A percentile compares a stretch with the other conserved stretches of the same genome.
These are phyloP conservation scores for Phytophthora ohioensis DNA, from an alignment of 352 stramenopile genomes.

Conservation along the genomic window DNA sequence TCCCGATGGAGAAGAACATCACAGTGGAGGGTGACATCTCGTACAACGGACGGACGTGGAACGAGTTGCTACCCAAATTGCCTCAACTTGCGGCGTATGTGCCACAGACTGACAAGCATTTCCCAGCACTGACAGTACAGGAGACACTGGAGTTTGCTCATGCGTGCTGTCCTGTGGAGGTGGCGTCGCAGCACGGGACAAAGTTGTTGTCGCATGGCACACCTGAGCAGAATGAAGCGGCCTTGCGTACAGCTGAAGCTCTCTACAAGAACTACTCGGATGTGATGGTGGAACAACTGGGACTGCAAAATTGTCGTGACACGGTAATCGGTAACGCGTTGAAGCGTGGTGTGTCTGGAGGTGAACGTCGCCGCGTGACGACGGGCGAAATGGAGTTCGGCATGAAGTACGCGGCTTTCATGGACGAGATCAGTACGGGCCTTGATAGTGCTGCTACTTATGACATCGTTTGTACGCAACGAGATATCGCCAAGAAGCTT, in stretches of 20 bases:
- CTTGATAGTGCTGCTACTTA: constrained; percentile 89
- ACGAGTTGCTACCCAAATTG: constrained; percentile 19
- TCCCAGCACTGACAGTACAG: constrained; percentile 34
- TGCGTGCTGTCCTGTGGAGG: constrained; percentile 22
- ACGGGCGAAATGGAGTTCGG: constrained; percentile 46
- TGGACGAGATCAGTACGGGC: constrained; percentile 92
- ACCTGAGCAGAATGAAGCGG: constrained; percentile 26
- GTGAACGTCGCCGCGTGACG: constrained; percentile 59
- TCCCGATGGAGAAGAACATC: constrained; percentile 40
- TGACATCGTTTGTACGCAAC: constrained; percentile 78
- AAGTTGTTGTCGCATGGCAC: constrained; percentile 3
- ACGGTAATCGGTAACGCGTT: constrained; percentile 47
- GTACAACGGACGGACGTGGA: constrained; percentile 38
- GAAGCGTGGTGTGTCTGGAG: constrained; percentile 66
- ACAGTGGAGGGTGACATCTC: constrained; percentile 36
- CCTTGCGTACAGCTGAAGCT: background rate
- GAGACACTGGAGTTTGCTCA: constrained; percentile 47
- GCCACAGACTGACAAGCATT: constrained; percentile 41
- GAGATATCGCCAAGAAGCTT: constrained; percentile 48
- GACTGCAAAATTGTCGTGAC: constrained; percentile 36
- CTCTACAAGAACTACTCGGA: constrained; percentile 40
- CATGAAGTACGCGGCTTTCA: constrained; percentile 65
- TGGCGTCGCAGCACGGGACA: constrained; percentile 49
- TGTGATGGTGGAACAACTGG: constrained; percentile 31
- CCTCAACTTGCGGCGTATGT: constrained; percentile 38